Conservation (phyloP, 768 basidiomycete species). For the Guyanaporus albipodus region DNA sequence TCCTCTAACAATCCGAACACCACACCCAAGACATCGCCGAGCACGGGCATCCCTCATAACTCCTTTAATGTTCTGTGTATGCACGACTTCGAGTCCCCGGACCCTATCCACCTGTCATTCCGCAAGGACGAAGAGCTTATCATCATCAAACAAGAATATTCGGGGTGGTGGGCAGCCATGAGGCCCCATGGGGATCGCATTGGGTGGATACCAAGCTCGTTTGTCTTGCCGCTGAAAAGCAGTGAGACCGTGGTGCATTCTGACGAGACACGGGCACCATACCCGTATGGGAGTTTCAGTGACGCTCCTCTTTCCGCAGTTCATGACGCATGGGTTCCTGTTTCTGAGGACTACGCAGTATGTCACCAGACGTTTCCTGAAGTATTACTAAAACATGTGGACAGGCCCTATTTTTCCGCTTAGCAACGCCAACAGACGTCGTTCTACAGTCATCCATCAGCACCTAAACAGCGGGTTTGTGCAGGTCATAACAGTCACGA, state of each 20-base stretch:
- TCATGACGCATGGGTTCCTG: constrained; percentile 20
- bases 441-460: too few relatives aligned
- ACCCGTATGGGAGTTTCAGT: constrained; percentile 17
- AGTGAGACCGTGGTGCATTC: constrained; percentile 39
- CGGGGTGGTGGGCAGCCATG: constrained; percentile 84
- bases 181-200: constrained; percentile 46
- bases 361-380: background rate
- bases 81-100: constrained; percentile 63
- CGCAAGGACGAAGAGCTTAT: constrained; percentile 62
- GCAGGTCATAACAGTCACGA: too few relatives aligned
- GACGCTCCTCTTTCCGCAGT: constrained; percentile 11
- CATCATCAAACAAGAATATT: constrained; percentile 62
- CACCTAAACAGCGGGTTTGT: too few relatives aligned
- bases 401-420: constrained; percentile 16
- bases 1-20: constrained; percentile 10
- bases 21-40: constrained; percentile 26
- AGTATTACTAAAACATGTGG: constrained; percentile 7
- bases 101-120: constrained; percentile 60
- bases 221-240: constrained; percentile 48
- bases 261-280: constrained; percentile 39
- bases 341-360: constrained; percentile 18
- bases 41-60: constrained; percentile 30
- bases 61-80: constrained; percentile 51
- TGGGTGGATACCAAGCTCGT: constrained; percentile 77
- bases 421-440: constrained; percentile 19